phyloP scores from a whole-genome alignment of 208 protist genomes.

The Crithidia expoeki region DNA sequence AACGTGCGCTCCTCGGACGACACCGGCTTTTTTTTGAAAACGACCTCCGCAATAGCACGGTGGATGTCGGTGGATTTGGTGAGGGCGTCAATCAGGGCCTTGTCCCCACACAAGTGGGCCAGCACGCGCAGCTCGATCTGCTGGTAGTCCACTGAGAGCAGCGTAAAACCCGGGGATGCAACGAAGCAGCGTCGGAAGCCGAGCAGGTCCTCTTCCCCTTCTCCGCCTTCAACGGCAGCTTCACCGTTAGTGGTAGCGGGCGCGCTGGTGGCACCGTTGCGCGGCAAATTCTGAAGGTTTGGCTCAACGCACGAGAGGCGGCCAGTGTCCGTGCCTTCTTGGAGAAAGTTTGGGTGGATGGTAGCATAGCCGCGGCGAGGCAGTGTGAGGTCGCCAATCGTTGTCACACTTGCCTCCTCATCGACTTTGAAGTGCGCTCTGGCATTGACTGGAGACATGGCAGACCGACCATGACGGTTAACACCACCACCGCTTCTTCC shows the following conservation, averaged over 20 bases:
- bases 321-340: slow-evolving; percentile 90
- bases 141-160: slow-evolving; percentile 90
- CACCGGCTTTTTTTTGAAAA: slow-evolving; percentile 78
- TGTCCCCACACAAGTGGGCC: slow-evolving; percentile 84
- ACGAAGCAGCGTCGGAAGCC: slow-evolving; percentile 84
- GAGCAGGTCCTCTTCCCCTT: slow-evolving; percentile 39
- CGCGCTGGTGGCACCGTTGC: slow-evolving; percentile 27
- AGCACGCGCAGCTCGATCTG: slow-evolving; percentile 92
- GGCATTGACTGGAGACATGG: not conserved
- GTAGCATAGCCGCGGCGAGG: slow-evolving; percentile 34
- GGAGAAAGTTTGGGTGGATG: slow-evolving; percentile 84
- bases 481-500: not conserved
- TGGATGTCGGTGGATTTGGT: slow-evolving; percentile 83
- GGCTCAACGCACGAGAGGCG: slow-evolving; percentile 89
- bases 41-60: slow-evolving; percentile 64
- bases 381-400: slow-evolving; percentile 16
- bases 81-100: slow-evolving; percentile 62
- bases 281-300: slow-evolving; percentile 91
- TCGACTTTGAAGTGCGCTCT: slow-evolving; percentile 1
- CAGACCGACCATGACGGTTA: not conserved
- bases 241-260: not conserved
- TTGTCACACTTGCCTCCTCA: slow-evolving; percentile 24
- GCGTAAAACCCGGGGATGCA: slow-evolving; percentile 48
- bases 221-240: slow-evolving; percentile 8
- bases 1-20: slow-evolving; percentile 69